Evolutionary conservation across 148 eudicot species (phyloP).

Genomic region (Chenopodium quinoa): DNA sequence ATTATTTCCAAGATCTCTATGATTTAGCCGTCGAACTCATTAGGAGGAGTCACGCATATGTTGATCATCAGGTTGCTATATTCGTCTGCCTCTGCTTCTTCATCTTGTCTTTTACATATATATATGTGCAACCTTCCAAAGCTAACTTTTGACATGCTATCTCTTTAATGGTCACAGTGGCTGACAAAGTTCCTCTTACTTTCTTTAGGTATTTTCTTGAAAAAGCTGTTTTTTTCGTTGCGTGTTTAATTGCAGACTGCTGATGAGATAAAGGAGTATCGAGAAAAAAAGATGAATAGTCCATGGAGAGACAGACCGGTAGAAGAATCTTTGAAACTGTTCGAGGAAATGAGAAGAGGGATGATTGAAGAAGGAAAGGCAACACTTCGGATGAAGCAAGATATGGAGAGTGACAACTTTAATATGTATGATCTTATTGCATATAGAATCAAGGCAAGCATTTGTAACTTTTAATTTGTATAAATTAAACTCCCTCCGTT

Average conservation of each 20-base stretch:
- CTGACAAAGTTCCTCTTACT: neutral
- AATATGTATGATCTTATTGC: conserved; percentile 99
- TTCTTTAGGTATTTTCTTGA: neutral
- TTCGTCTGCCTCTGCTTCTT: neutral
- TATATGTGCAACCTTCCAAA: neutral
- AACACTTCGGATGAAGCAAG: conserved; percentile 97
- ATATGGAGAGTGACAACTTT: conserved; percentile 88
- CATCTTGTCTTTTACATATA: neutral
- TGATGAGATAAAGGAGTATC: conserved; percentile 83
- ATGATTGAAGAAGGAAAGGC: conserved; percentile 97
- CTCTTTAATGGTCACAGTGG: neutral
- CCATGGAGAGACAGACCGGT: conserved; percentile 97
- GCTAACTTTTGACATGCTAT: neutral
- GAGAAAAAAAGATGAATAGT: conserved; percentile 91
- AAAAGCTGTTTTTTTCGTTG: neutral
- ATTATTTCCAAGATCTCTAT: conserved; percentile 88
- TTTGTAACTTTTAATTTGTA: neutral
- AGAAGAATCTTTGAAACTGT: conserved; percentile 69
- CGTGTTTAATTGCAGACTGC: conserved; percentile 48
- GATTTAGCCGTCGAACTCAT: conserved; percentile 88
- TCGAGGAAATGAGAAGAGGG: conserved; percentile 88
- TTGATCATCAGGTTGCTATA: conserved; percentile 82
- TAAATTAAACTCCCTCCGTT: too few relatives aligned
- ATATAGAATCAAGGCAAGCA: conserved; percentile 92
- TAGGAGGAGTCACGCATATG: conserved; percentile 82